These are phyloP conservation scores for Neurospora tetrasperma DNA, from an alignment of 495 filamentous ascomycete species.

Conservation along the genomic window DNA sequence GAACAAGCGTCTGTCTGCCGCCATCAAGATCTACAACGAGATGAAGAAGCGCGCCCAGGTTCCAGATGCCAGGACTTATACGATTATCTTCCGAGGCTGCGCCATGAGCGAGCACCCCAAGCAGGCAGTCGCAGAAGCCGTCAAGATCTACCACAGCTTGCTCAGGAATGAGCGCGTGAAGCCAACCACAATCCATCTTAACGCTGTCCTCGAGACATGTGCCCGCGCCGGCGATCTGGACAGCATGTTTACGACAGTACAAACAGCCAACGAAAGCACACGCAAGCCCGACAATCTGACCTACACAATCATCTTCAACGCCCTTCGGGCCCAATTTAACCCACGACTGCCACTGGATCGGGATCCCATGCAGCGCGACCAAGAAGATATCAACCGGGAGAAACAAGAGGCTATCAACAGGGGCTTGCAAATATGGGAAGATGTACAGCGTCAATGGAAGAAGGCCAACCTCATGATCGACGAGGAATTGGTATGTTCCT, in stretches of 20 bases:
- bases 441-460: constrained; percentile 62
- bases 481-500: constrained; percentile 59
- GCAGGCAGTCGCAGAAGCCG: constrained; percentile 48
- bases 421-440: constrained; percentile 69
- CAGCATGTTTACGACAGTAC: constrained; percentile 59
- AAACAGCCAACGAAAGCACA: constrained; percentile 50
- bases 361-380: background rate
- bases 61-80: constrained; percentile 71
- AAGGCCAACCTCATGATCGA: constrained; percentile 58
- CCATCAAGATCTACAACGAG: constrained; percentile 79
- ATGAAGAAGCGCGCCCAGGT: constrained; percentile 86
- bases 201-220: constrained; percentile 77
- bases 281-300: constrained; percentile 57
- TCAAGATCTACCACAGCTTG: constrained; percentile 66
- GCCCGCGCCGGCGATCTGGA: constrained; percentile 59
- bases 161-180: constrained; percentile 44
- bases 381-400: constrained; percentile 18
- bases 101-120: constrained; percentile 40
- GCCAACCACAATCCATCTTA: constrained; percentile 69
- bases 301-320: constrained; percentile 72
- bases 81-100: constrained; percentile 70
- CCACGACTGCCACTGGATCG: constrained; percentile 1
- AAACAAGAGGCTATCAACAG: constrained; percentile 33
- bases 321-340: constrained; percentile 38
- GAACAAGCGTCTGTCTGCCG: constrained; percentile 44